These are phyloP conservation scores for Amoebophrya sp. DNA, from an alignment of 169 alveolate species.

Conservation along the genomic window DNA sequence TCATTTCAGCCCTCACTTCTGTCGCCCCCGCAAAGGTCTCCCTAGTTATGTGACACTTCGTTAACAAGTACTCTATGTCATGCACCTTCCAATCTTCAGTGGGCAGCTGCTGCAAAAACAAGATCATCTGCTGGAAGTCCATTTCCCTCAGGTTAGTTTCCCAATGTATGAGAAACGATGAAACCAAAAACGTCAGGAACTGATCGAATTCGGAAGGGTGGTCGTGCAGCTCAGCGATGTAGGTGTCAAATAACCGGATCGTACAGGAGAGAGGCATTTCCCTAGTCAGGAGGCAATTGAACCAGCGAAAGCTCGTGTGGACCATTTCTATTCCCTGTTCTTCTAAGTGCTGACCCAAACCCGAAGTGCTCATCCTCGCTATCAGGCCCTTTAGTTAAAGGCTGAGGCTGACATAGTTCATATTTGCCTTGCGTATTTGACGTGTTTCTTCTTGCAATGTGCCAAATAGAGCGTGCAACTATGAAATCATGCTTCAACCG, in stretches of 20 bases:
- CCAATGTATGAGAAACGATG: neutral
- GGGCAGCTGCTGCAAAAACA: neutral
- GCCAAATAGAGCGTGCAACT: too few relatives aligned
- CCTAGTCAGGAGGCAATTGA: constrained; percentile 60
- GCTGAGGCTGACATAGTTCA: too few relatives aligned
- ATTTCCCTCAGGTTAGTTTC: neutral
- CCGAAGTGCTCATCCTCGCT: too few relatives aligned
- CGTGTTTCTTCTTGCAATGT: too few relatives aligned
- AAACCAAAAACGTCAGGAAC: neutral
- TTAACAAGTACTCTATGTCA: neutral
- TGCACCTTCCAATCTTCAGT: neutral
- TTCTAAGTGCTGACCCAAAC: neutral
- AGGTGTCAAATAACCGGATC: neutral
- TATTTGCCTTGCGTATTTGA: too few relatives aligned
- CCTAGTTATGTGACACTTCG: neutral
- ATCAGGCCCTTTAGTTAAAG: too few relatives aligned
- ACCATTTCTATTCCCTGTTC: constrained; percentile 49
- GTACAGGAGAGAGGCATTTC: constrained; percentile 26
- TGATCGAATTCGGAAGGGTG: neutral
- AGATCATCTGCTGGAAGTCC: neutral
- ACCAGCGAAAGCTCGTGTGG: constrained; percentile 75
- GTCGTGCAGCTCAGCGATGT: constrained; percentile 18
- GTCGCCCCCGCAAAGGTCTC: neutral
- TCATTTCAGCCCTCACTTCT: neutral
- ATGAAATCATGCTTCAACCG: too few relatives aligned